Conservation (phyloP, 257 asterid species). For the Przewalskia tangutica region DNA sequence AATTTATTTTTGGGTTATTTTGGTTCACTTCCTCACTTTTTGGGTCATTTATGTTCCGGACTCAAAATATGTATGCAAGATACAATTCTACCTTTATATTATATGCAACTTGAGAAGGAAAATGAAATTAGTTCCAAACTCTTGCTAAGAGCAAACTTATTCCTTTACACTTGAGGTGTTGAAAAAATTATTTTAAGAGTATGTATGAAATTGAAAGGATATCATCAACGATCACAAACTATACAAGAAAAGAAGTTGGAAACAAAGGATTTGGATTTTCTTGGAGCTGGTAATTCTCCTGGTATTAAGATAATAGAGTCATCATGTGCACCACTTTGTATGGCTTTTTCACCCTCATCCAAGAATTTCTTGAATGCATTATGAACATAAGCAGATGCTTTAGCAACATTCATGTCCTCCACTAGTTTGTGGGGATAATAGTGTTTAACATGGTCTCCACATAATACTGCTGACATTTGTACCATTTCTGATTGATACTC, state of each 20-base stretch:
- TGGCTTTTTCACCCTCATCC: conserved; percentile 42
- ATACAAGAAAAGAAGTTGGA: conserved; percentile 19
- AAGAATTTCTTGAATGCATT: conserved; percentile 44
- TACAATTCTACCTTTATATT: too few relatives aligned
- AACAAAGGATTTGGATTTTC: conserved; percentile 10
- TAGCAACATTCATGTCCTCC: conserved; percentile 45
- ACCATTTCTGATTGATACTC: conserved; percentile 67
- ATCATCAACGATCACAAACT: conserved; percentile 5
- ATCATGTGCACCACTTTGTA: conserved; percentile 44
- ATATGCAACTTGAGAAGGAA: not conserved
- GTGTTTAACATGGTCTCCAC: conserved; percentile 43
- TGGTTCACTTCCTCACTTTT: too few relatives aligned
- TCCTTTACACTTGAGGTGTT: not conserved
- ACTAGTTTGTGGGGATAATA: conserved; percentile 32
- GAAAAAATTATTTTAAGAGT: not conserved
- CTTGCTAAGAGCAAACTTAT: not conserved
- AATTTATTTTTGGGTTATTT: too few relatives aligned
- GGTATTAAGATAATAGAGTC: conserved; percentile 22
- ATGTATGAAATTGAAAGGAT: not conserved
- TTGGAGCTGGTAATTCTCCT: not conserved
- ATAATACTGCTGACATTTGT: conserved; percentile 57
- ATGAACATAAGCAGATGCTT: conserved; percentile 44
- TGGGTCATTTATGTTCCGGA: too few relatives aligned
- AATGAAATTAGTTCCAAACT: not conserved
- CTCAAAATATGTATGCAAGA: too few relatives aligned